Conservation (phyloP, 805 yeast species). For the Cephaloascus fragrans region DNA sequence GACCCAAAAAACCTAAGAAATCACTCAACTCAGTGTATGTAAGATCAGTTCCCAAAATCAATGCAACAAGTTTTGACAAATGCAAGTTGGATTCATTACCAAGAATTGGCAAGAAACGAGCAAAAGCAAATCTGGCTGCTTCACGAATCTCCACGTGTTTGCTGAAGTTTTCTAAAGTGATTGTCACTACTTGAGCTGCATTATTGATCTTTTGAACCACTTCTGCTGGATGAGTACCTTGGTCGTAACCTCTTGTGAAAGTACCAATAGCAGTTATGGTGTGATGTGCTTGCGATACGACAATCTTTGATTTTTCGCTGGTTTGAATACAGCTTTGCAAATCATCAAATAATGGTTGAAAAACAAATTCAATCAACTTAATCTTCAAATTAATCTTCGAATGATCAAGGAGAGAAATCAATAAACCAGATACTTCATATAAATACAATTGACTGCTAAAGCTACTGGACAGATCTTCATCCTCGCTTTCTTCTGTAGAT, state of each 20-base stretch:
- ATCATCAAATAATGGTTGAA: constrained; percentile 67
- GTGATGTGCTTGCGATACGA: constrained; percentile 75
- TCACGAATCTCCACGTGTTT: constrained; percentile 67
- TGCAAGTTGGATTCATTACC: constrained; percentile 32
- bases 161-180: constrained; percentile 70
- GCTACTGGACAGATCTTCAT: constrained; percentile 33
- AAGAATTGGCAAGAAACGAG: constrained; percentile 75
- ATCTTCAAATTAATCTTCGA: constrained; percentile 31
- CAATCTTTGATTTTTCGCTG: constrained; percentile 26
- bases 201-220: constrained; percentile 39
- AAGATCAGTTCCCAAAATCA: constrained; percentile 45
- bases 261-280: constrained; percentile 84
- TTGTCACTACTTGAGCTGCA: constrained; percentile 74
- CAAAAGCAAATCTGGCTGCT: constrained; percentile 78
- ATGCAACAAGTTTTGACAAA: constrained; percentile 61
- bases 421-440: constrained; percentile 78
- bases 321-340: constrained; percentile 56
- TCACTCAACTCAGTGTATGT: constrained; percentile 63
- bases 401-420: constrained; percentile 43
- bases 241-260: constrained; percentile 76
- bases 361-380: constrained; percentile 49
- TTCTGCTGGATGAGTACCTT: constrained; percentile 24
- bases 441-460: constrained; percentile 76
- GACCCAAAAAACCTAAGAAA: constrained; percentile 79
- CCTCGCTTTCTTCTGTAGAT: constrained; percentile 46